Conservation (phyloP, 805 yeast species). For the Candida chauliodis region DNA sequence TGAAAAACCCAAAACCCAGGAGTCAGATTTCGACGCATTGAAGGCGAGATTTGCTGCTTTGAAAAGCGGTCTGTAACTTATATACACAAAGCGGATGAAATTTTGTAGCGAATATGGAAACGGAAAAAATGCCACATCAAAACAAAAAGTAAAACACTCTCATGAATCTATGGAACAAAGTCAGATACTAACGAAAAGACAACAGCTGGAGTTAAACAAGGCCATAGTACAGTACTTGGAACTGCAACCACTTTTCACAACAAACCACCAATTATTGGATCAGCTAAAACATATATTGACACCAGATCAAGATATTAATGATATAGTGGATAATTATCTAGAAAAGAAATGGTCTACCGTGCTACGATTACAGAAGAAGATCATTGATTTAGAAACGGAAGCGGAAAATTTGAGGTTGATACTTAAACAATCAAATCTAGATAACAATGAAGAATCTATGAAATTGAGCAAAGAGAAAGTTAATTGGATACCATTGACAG, state of each 20-base stretch:
- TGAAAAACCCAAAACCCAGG: slow-evolving; percentile 17
- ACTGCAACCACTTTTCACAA: slow-evolving; percentile 20
- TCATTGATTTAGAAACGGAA: slow-evolving; percentile 66
- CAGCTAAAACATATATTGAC: slow-evolving; percentile 12
- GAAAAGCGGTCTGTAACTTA: slow-evolving; percentile 23
- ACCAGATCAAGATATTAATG: slow-evolving; percentile 19
- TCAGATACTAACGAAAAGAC: slow-evolving; percentile 19
- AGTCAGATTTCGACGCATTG: slow-evolving; percentile 59
- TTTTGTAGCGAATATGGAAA: neutral
- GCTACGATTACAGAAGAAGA: slow-evolving; percentile 69
- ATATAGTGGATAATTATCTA: slow-evolving; percentile 40
- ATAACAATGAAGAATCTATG: slow-evolving; percentile 5
- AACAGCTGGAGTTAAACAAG: slow-evolving; percentile 43
- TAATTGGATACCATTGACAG: slow-evolving; percentile 61
- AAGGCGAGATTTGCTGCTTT: slow-evolving; percentile 77
- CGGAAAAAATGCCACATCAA: neutral
- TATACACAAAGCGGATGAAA: neutral
- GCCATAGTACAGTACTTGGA: slow-evolving; percentile 49
- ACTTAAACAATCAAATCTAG: slow-evolving; percentile 27
- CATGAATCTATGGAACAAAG: slow-evolving; percentile 9
- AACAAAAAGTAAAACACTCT: neutral
- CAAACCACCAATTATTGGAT: slow-evolving; percentile 11
- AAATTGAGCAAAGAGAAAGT: slow-evolving; percentile 25
- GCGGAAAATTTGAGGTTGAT: slow-evolving; percentile 46
- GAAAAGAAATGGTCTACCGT: slow-evolving; percentile 89